Conservation (phyloP, 2,329 filamentous ascomycete species). For the Davidsoniella virescens region DNA sequence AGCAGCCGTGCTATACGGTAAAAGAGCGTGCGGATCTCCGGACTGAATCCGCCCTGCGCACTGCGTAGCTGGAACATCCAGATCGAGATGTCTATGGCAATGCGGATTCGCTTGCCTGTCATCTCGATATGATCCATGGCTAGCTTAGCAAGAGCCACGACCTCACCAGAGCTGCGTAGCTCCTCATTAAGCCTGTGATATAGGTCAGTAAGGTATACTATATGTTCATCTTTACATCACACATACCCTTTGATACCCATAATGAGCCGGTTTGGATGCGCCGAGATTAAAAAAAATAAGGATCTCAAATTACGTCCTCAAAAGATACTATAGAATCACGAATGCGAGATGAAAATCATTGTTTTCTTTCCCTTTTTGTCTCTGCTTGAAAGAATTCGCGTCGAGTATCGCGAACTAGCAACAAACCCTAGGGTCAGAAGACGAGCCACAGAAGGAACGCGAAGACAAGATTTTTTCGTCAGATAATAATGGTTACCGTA, state of each 20-base stretch:
- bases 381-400: no score
- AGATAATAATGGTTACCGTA: neutral
- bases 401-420: no score
- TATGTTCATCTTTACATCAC: conserved; percentile 8
- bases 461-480: neutral
- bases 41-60: conserved; percentile 71
- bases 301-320: neutral
- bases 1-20: conserved; percentile 72
- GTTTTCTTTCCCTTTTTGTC: no score
- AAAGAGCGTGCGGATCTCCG: conserved; percentile 80
- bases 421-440: no score
- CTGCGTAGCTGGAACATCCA: conserved; percentile 93
- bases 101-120: conserved; percentile 55
- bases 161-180: conserved; percentile 58
- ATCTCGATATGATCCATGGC: conserved; percentile 60
- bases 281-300: neutral
- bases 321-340: no score
- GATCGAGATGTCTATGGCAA: conserved; percentile 90
- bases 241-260: conserved; percentile 54
- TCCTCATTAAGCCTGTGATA: conserved; percentile 65
- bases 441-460: no score
- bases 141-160: conserved; percentile 68
- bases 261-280: neutral
- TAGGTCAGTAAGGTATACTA: conserved; percentile 8
- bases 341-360: no score